Evolutionary conservation across 495 filamentous ascomycete genomes (phyloP).

Genomic region (Usnea hakonensis): DNA sequence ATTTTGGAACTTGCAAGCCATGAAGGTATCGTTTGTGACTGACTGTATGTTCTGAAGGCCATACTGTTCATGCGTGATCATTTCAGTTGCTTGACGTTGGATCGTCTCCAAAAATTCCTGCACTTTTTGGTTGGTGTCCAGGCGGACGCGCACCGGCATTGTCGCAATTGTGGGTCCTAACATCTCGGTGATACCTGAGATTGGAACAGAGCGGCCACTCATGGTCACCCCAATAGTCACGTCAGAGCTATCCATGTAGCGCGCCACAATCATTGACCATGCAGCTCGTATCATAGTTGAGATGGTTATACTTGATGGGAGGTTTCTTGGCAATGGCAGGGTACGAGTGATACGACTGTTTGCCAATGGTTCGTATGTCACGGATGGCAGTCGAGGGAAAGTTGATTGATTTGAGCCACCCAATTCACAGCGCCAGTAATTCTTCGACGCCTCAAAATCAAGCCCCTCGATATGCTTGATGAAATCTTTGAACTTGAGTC

Average conservation of each 20-base stretch:
- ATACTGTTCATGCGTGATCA: conserved; percentile 38
- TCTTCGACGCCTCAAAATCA: no score
- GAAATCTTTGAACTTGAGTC: no score
- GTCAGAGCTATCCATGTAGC: conserved; percentile 29
- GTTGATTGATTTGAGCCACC: no score
- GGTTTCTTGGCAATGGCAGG: not conserved
- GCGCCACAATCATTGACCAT: conserved; percentile 33
- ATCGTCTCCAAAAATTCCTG: conserved; percentile 33
- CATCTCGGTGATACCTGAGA: conserved; percentile 31
- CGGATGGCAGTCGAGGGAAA: no score
- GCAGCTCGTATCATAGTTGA: conserved; percentile 28
- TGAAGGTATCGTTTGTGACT: conserved; percentile 40
- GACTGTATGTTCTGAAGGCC: conserved; percentile 48
- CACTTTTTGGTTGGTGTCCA: conserved; percentile 26
- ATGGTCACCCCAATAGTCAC: conserved; percentile 33
- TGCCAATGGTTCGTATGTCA: conserved; percentile 4
- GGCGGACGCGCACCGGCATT: conserved; percentile 43
- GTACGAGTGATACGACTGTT: not conserved
- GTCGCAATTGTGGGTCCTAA: conserved; percentile 39
- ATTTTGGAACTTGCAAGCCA: conserved; percentile 47
- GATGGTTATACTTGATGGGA: not conserved
- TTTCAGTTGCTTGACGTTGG: conserved; percentile 30
- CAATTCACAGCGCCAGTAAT: no score
- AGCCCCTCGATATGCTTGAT: no score
- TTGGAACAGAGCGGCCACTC: conserved; percentile 32